Evolutionary conservation across 2,329 filamentous ascomycete species (phyloP).

Genomic region (Sclerotinia borealis): DNA sequence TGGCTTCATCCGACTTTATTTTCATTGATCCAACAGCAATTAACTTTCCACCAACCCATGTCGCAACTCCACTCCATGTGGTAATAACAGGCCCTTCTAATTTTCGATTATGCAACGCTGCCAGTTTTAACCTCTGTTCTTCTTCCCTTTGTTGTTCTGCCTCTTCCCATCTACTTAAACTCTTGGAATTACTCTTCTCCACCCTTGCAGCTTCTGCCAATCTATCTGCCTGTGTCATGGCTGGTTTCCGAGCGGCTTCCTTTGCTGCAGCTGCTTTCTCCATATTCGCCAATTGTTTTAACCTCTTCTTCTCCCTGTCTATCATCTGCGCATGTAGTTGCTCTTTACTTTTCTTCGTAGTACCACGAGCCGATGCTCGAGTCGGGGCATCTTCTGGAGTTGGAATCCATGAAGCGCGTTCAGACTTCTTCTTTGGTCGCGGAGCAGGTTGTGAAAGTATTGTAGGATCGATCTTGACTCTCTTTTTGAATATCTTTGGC

Average conservation of each 20-base stretch:
- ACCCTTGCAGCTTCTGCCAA: slow-evolving; percentile 75
- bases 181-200: slow-evolving; percentile 83
- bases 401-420: slow-evolving; percentile 64
- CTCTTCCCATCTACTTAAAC: slow-evolving; percentile 87
- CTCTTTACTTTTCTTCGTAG: slow-evolving; percentile 55
- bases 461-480: slow-evolving; percentile 63
- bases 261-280: slow-evolving; percentile 57
- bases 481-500: slow-evolving; percentile 65
- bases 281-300: slow-evolving; percentile 64
- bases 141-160: slow-evolving; percentile 85
- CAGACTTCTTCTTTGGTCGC: slow-evolving; percentile 61
- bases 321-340: slow-evolving; percentile 62
- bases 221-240: slow-evolving; percentile 82
- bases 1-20: slow-evolving; percentile 52
- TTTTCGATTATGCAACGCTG: slow-evolving; percentile 79
- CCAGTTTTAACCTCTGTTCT: slow-evolving; percentile 74
- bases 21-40: slow-evolving; percentile 59
- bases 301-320: slow-evolving; percentile 62
- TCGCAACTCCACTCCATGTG: slow-evolving; percentile 87
- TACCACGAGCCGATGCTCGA: slow-evolving; percentile 54
- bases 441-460: slow-evolving; percentile 35
- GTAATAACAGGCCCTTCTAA: slow-evolving; percentile 85
- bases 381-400: slow-evolving; percentile 55
- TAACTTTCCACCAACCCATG: slow-evolving; percentile 71
- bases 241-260: slow-evolving; percentile 66